phyloP scores from a whole-genome alignment of 331 rosid species.

The Cydonia oblonga region DNA sequence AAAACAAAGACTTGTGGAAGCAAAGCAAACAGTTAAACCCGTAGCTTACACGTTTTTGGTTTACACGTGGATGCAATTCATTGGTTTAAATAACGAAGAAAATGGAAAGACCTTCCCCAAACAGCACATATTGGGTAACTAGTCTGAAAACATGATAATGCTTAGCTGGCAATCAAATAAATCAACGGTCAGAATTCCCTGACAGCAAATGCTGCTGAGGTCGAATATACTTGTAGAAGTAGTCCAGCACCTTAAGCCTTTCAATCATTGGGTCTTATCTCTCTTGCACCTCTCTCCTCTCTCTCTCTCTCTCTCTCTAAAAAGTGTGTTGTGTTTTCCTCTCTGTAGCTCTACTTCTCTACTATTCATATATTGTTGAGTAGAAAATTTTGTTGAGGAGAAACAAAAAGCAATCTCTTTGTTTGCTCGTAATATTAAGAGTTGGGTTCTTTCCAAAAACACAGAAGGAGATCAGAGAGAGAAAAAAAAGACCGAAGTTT shows the following conservation, averaged over 20 bases:
- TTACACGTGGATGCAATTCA: constrained; percentile 22
- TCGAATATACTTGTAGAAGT: constrained; percentile 25
- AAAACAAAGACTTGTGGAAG: not conserved
- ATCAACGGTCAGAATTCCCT: constrained; percentile 46
- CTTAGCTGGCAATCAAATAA: constrained; percentile 65
- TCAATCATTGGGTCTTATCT: constrained; percentile 49
- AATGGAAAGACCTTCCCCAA: not conserved
- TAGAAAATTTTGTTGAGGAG: constrained; percentile 28
- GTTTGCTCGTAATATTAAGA: constrained; percentile 11
- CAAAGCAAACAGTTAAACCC: not conserved
- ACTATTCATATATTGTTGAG: constrained; percentile 25
- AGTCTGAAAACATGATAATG: constrained; percentile 25
- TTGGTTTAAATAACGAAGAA: constrained; percentile 18
- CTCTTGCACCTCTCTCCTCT: not conserved
- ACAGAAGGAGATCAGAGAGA: not conserved
- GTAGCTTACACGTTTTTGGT: constrained; percentile 13
- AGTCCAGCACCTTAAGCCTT: constrained; percentile 33
- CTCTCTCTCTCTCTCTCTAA: constrained; percentile 18
- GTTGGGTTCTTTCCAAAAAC: constrained; percentile 26
- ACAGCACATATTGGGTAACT: constrained; percentile 47
- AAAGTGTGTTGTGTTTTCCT: not conserved
- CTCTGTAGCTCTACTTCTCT: not conserved
- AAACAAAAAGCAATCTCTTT: constrained; percentile 33
- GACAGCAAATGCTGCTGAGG: constrained; percentile 34
- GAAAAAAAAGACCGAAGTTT: not conserved